Conservation (phyloP, 2,329 filamentous ascomycete species). For the Orbilia oligospora region DNA sequence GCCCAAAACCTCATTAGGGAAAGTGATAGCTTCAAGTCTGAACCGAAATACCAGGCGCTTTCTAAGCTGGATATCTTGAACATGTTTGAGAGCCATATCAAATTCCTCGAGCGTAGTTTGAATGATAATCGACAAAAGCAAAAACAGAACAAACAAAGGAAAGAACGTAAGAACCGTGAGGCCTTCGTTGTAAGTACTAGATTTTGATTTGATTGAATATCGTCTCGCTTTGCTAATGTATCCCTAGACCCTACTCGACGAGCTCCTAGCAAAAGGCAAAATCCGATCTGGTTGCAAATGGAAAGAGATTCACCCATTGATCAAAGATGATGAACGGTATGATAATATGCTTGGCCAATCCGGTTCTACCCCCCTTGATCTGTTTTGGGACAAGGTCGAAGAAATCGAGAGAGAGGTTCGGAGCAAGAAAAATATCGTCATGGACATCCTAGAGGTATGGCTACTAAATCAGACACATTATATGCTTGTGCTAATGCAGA, state of each 20-base stretch:
- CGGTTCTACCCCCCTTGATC: conserved; percentile 87
- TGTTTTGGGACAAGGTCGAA: conserved; percentile 96
- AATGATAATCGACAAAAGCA: conserved; percentile 92
- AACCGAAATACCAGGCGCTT: conserved; percentile 87
- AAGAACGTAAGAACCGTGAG: conserved; percentile 89
- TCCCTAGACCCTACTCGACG: conserved; percentile 75
- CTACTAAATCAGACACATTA: conserved; percentile 13
- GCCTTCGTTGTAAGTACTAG: conserved; percentile 72
- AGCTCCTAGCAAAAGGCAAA: conserved; percentile 81
- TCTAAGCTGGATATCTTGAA: conserved; percentile 91
- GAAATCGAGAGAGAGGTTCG: conserved; percentile 92
- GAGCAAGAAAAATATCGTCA: conserved; percentile 82
- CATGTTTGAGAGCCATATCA: conserved; percentile 95
- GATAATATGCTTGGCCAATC: conserved; percentile 83
- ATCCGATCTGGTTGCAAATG: conserved; percentile 94
- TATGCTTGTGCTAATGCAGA: conserved; percentile 45
- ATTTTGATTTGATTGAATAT: background rate
- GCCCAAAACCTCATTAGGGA: conserved; percentile 85
- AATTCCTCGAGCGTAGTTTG: conserved; percentile 87
- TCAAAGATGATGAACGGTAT: conserved; percentile 87
- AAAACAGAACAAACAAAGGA: conserved; percentile 83
- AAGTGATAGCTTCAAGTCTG: conserved; percentile 81
- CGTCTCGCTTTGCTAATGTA: conserved; percentile 6
- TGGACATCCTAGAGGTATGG: conserved; percentile 89
- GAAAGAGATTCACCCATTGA: conserved; percentile 81